Evolutionary conservation across 495 filamentous ascomycete genomes (phyloP).

Genomic region (Trichoderma erinaceum): DNA sequence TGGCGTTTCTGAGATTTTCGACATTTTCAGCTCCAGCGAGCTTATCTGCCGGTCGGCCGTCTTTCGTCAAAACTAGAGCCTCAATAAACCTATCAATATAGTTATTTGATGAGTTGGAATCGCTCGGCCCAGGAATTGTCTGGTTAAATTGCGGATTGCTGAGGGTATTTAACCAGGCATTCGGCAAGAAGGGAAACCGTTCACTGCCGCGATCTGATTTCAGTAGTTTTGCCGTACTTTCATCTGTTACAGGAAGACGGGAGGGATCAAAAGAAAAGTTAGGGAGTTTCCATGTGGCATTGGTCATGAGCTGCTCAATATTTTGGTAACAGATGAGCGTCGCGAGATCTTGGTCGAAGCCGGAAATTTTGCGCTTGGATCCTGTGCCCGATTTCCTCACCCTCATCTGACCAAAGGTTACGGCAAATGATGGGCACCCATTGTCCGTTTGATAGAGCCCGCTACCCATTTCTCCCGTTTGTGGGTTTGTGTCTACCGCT

Average conservation of each 20-base stretch:
- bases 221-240: neutral
- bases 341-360: slow-evolving; percentile 14
- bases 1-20: neutral
- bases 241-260: neutral
- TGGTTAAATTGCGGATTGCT: neutral
- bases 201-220: neutral
- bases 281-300: slow-evolving; percentile 12
- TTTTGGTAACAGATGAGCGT: slow-evolving; percentile 14
- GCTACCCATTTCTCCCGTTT: neutral
- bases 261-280: neutral
- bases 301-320: slow-evolving; percentile 13
- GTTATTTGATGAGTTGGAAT: neutral
- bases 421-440: slow-evolving; percentile 10
- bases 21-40: slow-evolving; percentile 4
- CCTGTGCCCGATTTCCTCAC: slow-evolving; percentile 4
- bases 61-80: neutral
- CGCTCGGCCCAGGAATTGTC: slow-evolving; percentile 5
- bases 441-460: neutral
- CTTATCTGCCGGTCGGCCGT: neutral
- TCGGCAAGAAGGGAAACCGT: slow-evolving; percentile 11
- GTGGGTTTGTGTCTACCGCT: slow-evolving; percentile 8
- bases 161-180: slow-evolving; percentile 6
- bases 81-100: slow-evolving; percentile 3
- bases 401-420: neutral
- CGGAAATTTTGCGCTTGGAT: neutral